Evolutionary conservation across 192 early-diverging fungal species (phyloP), one percentile per base, ranked within the genome.

Genomic region (Coemansia sp.): DNA sequence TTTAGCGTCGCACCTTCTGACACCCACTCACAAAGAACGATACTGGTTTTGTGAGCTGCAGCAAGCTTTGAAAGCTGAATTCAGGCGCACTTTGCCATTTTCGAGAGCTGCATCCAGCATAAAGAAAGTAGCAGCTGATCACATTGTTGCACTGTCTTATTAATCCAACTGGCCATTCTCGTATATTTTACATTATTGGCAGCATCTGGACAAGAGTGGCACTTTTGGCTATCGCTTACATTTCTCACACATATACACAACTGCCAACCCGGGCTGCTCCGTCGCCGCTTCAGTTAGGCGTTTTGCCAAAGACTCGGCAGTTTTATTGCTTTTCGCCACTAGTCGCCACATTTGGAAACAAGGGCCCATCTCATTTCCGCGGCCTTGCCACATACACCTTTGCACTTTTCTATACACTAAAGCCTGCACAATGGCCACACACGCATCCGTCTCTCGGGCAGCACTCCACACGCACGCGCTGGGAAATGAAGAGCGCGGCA

Each of bases 121-220:
- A 62, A 62, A 62, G 61, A 32, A 61, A 62, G 51, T 37, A 53
- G 49, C 65, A 59, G 66, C 66, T 61, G 66, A 53, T 59, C 66
- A 53, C 58, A 67, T 38, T 67, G 58, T 39, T 43, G 53, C 58
- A 24, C 60, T 19, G 54, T 56, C 61, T 51, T 54, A 63, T 63
- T 63, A 63, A 63, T 63, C 61, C 61, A 39, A 24, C 32, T 52
- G 9, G 56, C 61, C 51, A 62, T 52, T 52, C 29, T 51, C 61
- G 61, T 62, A 62, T 62, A 62, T 62, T 53, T 17, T 52, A 53
- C 51, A 15, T 39, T 10, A 27, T 25, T 49, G 21, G 37, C 38
- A 32, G 54, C 38, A 27, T n/a, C 12, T 45, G 39, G 29, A 17
- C 24, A 19, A 37, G 43, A 52, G 60, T 62, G 49, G 29, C 32